A percentile compares a stretch with the other conserved stretches of the same genome.
These are phyloP conservation scores for Centrapalus pauciflorus DNA, from an alignment of 129 eudicot species.

Conservation along the genomic window DNA sequence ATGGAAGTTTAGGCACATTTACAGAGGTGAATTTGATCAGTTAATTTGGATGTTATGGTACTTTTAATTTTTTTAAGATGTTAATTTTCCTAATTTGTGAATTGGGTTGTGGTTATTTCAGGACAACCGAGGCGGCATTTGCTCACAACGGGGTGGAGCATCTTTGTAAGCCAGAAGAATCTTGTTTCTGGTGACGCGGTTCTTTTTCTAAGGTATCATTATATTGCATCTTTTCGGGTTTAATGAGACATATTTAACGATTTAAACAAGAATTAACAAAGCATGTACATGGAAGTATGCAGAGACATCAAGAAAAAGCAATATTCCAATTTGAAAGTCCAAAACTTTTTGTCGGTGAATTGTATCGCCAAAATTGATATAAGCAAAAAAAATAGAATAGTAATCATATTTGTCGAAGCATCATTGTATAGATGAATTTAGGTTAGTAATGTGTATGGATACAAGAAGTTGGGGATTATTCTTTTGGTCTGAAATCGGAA, in stretches of 20 bases:
- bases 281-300: background rate
- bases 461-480: slow-evolving; percentile 25
- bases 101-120: slow-evolving; percentile 17
- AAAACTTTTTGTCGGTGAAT: slow-evolving; percentile 13
- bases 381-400: background rate
- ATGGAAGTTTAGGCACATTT: slow-evolving; percentile 88
- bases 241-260: background rate
- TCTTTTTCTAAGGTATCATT: slow-evolving; percentile 70
- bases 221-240: slow-evolving; percentile 9
- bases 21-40: slow-evolving; percentile 52
- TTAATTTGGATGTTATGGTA: background rate
- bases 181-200: slow-evolving; percentile 91
- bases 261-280: background rate
- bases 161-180: slow-evolving; percentile 86
- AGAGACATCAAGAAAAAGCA: slow-evolving; percentile 24
- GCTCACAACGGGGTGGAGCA: slow-evolving; percentile 93
- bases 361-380: slow-evolving; percentile 13
- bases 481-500: slow-evolving; percentile 26
- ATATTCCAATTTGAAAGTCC: slow-evolving; percentile 16
- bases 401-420: background rate
- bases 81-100: background rate
- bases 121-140: slow-evolving; percentile 96
- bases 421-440: background rate
- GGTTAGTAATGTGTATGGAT: slow-evolving; percentile 18
- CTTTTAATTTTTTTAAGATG: background rate